Evolutionary conservation across 805 yeast species (phyloP).

Genomic region (Wickerhamomyces canadensis): DNA sequence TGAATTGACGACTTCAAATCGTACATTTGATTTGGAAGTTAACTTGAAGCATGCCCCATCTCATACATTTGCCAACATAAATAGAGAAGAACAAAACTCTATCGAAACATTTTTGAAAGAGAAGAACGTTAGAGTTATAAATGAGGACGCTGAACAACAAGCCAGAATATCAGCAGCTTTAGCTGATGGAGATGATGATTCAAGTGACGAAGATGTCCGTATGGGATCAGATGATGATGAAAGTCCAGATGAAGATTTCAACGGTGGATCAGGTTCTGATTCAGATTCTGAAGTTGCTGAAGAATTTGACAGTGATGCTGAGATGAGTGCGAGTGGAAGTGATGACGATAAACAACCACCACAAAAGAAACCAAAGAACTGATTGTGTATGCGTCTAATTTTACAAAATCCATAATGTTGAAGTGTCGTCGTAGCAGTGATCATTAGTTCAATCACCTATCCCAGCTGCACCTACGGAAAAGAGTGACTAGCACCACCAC

Average conservation of each 20-base stretch:
- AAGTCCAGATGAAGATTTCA: slow-evolving; percentile 82
- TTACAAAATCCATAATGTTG: too few relatives aligned
- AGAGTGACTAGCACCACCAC: too few relatives aligned
- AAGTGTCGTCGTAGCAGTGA: too few relatives aligned
- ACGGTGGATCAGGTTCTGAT: slow-evolving; percentile 29
- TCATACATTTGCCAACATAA: slow-evolving; percentile 83
- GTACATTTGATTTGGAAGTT: slow-evolving; percentile 91
- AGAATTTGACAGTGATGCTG: slow-evolving; percentile 69
- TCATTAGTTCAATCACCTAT: too few relatives aligned
- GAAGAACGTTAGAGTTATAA: slow-evolving; percentile 75
- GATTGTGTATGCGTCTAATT: background rate
- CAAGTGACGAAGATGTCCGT: slow-evolving; percentile 43
- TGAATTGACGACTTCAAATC: slow-evolving; percentile 62
- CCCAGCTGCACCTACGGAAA: background rate
- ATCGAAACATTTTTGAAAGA: slow-evolving; percentile 72
- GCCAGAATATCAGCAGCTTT: slow-evolving; percentile 73
- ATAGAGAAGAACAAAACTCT: slow-evolving; percentile 79
- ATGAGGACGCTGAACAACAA: slow-evolving; percentile 87
- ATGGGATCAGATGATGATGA: slow-evolving; percentile 81
- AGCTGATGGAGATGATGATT: slow-evolving; percentile 48
- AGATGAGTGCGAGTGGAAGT: slow-evolving; percentile 20
- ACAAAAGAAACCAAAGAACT: slow-evolving; percentile 30
- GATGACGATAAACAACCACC: slow-evolving; percentile 31
- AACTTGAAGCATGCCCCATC: slow-evolving; percentile 58
- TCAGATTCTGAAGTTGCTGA: slow-evolving; percentile 73